Base-by-base conservation (phyloP, 176 grass and related monocot species). In the Oryza coarctata region DNA sequence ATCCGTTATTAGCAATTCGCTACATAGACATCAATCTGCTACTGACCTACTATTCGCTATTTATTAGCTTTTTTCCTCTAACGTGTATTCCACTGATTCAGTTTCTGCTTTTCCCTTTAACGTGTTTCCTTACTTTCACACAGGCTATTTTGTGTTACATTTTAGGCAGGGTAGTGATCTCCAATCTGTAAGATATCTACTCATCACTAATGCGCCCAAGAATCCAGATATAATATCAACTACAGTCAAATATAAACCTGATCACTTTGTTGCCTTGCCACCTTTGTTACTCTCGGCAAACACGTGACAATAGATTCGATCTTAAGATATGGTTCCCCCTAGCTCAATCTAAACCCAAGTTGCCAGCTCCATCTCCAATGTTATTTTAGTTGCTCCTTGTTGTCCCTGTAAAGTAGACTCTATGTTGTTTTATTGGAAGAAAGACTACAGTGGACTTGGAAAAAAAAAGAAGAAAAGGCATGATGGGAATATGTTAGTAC, bases 241-340 rank as follows among this genome's bases (percentile, higher is more conserved):
- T 33, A 60, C 45, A 70, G 60, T 41, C 50, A 82, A 82, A 43
- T 62, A 31, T 71, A 82, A 43, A 72, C 18, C 68, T 2, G 12
- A 30, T 18, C 70, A 13, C 70, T 61, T 86, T 50, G 75, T 65
- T 35, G 11, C 44, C 77, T 88, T 60, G 68, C 6, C 77, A 18
- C 52, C 61, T 82, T 33, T 6, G 0, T 13, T 32, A 18, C 55
- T 20, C 44, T 13, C 29, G 22, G 40, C 65, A 57, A 65, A 41
- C 63, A 75, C 49, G 81, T 88, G 87, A 80, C 50, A n/a, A 63
- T 23, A 5, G 70, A 74, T 75, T 63, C 61, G 17, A 45, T 75
- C 15, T 7, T 68, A 23, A 71, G 65, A 72, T 57, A 70, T 65
- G 71, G 64, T 77, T 76, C 55, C 79, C 31, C 6, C 0, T 5